phyloP scores from a whole-genome alignment of 2,329 filamentous ascomycete species.

The Pseudocercospora vitis region DNA sequence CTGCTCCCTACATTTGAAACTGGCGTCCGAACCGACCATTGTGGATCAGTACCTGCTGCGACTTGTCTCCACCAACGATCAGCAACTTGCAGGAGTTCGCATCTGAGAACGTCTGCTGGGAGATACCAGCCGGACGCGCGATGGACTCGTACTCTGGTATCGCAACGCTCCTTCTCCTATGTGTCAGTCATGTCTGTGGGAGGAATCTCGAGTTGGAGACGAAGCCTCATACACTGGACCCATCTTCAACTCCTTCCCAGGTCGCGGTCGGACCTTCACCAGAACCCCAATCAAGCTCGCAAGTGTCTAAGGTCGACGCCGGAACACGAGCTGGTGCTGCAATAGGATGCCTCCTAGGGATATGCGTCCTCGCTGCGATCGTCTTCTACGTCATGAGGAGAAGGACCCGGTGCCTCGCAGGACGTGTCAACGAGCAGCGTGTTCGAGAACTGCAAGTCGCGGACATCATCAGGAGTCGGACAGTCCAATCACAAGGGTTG shows the following conservation, averaged over 20 bases:
- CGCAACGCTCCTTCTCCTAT: neutral
- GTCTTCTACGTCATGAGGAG: slow-evolving; percentile 4
- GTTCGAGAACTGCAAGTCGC: slow-evolving; percentile 2
- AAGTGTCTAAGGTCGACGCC: neutral
- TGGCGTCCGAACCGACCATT: too few species aligned
- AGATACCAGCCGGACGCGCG: neutral
- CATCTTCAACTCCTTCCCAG: neutral
- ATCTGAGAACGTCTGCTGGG: neutral
- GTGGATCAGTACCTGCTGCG: neutral
- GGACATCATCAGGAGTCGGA: slow-evolving; percentile 1
- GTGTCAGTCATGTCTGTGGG: neutral
- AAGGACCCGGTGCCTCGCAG: neutral
- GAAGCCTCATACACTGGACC: neutral
- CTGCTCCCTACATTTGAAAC: slow-evolving; percentile 1
- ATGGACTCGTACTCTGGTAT: neutral
- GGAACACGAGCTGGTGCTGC: slow-evolving; percentile 1
- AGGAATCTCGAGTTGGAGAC: slow-evolving; percentile 1
- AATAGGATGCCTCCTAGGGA: slow-evolving; percentile 1
- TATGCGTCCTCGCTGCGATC: neutral
- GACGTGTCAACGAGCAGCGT: neutral
- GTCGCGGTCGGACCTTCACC: neutral
- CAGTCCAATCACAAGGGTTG: neutral
- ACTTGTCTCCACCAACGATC: too few species aligned
- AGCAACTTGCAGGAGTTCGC: too few species aligned
- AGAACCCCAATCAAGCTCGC: slow-evolving; percentile 1